Evolutionary conservation across 2,329 filamentous ascomycete genomes (phyloP), one percentile per base, ranked within the genome.

Genomic region (Trichothecium roseum): DNA sequence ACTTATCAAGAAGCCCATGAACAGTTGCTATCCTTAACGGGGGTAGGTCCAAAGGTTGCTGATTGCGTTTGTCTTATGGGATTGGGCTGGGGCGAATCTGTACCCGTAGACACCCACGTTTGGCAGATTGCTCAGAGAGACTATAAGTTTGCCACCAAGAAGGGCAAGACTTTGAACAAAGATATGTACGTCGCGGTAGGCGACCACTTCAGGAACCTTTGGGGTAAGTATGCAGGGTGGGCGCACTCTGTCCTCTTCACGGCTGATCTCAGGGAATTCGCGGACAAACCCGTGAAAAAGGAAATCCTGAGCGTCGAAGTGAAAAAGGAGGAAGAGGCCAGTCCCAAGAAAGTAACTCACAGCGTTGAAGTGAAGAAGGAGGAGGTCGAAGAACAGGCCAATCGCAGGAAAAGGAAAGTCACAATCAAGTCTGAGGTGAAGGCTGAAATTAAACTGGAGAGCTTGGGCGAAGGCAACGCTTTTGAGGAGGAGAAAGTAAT

Each of bases 51-150:
- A 1, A 98, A 98, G 56, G 91, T 98, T 1, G 84, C 91, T 5
- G 93, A 98, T 55, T 98, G 93, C 52, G 88, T 96, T 7, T 94
- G 84, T 52, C 64, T 98, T 15, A 95, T 98, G 83, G 93, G 93
- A 0, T 63, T 98, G 12, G 89, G 88, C 18, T 98, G 93, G 89
- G 83, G 83, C 22, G 89, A 96, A 59, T 80, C 88, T 3, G 88
- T 98, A 2, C 91, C 91, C 0, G 84, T 98, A 22, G 91, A 98
- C 57, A 98, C 93, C 2, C 93, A 98, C 59, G 86, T 98, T 10
- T 96, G 88, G 89, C 88, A 96, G 63, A 96, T 98, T 51, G 93
- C 91, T 1, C 85, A 93, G 55, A 72, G 91, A 36, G 91, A 98
- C 57, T 98, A 98, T 62, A 87, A 81, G 40, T 94, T 98, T 49